These are phyloP conservation scores for Mucor lusitanicus DNA, from an alignment of 371 early-diverging fungal species.

Conservation along the genomic window DNA sequence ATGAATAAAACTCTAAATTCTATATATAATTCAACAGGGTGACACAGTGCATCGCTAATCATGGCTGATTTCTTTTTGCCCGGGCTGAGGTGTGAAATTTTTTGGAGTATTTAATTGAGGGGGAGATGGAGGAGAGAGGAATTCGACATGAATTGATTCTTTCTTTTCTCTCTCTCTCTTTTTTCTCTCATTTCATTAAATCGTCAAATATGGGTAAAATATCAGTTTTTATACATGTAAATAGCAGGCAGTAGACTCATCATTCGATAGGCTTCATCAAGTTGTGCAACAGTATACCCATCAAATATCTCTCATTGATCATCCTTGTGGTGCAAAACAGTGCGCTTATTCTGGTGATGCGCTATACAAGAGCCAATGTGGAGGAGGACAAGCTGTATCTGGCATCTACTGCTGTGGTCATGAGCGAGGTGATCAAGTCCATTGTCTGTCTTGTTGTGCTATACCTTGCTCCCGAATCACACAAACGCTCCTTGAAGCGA, in stretches of 20 bases:
- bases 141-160: not conserved
- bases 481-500: conserved; percentile 13
- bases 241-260: not conserved
- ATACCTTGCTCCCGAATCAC: conserved; percentile 18
- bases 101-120: not conserved
- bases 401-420: conserved; percentile 82
- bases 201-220: conserved; percentile 12
- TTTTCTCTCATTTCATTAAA: not conserved
- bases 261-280: not conserved
- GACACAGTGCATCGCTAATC: not conserved
- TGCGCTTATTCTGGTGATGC: conserved; percentile 75
- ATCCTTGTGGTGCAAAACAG: conserved; percentile 86
- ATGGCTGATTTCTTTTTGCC: not conserved
- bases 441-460: conserved; percentile 61
- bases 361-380: conserved; percentile 64
- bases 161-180: not conserved
- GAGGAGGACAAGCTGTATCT: conserved; percentile 53
- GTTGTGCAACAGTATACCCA: conserved; percentile 48
- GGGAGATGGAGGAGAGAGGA: not conserved
- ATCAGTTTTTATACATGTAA: not conserved
- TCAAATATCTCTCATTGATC: conserved; percentile 78
- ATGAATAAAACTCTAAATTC: not conserved
- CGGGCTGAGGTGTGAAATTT: not conserved
- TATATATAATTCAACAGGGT: not conserved
- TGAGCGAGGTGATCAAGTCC: conserved; percentile 80